phyloP scores from a whole-genome alignment of 352 stramenopile genomes.

The Pythium aphanidermatum region DNA sequence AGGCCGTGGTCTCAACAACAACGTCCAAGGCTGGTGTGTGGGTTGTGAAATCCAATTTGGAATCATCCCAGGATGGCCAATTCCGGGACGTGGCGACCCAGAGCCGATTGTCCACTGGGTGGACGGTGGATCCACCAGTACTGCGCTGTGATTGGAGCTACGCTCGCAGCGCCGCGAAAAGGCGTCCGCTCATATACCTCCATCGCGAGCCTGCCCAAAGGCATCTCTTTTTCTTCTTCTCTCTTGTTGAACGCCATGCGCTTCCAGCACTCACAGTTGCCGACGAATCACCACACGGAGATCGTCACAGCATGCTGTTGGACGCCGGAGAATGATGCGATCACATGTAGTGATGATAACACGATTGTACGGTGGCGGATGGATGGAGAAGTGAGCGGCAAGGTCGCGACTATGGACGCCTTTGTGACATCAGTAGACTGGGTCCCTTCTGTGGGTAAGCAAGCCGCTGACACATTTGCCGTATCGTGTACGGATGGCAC shows the following conservation, averaged over 20 bases:
- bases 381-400: slow-evolving; percentile 73
- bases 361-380: slow-evolving; percentile 78
- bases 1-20: too few relatives aligned
- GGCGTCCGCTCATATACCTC: too few relatives aligned
- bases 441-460: slow-evolving; percentile 77
- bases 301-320: slow-evolving; percentile 83
- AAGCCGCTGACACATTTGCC: slow-evolving; percentile 80
- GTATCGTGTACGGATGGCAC: slow-evolving; percentile 88
- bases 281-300: slow-evolving; percentile 70
- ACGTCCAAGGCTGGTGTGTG: too few relatives aligned
- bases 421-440: slow-evolving; percentile 80
- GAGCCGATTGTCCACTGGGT: too few relatives aligned
- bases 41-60: too few relatives aligned
- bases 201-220: too few relatives aligned
- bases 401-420: slow-evolving; percentile 62
- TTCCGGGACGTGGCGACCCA: too few relatives aligned
- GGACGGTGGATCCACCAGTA: too few relatives aligned
- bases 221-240: too few relatives aligned
- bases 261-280: slow-evolving; percentile 70
- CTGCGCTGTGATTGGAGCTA: too few relatives aligned
- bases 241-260: slow-evolving; percentile 62
- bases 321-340: slow-evolving; percentile 86
- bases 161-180: too few relatives aligned
- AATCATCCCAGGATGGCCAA: too few relatives aligned
- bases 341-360: slow-evolving; percentile 85